phyloP scores from a whole-genome alignment of 768 basidiomycete species.

The Pleurotus djamor region DNA sequence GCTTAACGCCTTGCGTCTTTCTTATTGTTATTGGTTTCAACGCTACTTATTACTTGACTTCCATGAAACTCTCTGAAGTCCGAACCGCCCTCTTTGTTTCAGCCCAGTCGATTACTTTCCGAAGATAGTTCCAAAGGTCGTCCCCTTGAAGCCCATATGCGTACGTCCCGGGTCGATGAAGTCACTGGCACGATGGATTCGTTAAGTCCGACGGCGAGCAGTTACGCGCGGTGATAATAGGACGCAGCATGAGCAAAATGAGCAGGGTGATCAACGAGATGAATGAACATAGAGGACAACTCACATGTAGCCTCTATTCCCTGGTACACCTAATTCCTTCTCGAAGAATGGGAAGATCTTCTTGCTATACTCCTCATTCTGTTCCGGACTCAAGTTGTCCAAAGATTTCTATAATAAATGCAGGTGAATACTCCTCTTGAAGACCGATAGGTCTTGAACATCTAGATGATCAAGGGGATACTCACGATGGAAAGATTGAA shows the following conservation, averaged over 20 bases:
- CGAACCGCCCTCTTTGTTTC: not conserved
- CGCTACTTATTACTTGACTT: too few species aligned
- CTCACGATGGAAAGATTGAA: constrained; percentile 58
- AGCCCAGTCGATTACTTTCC: constrained; percentile 16
- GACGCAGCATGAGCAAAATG: not conserved
- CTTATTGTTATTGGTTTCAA: too few species aligned
- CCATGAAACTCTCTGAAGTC: too few species aligned
- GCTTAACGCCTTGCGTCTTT: too few species aligned
- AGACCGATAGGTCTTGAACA: too few species aligned
- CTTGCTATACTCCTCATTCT: constrained; percentile 54
- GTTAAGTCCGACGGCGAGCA: not conserved
- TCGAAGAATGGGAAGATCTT: constrained; percentile 53
- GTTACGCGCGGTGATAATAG: not conserved
- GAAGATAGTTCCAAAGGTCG: constrained; percentile 46
- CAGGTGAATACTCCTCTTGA: not conserved
- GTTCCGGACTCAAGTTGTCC: constrained; percentile 46
- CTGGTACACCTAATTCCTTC: constrained; percentile 46
- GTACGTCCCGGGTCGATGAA: constrained; percentile 54
- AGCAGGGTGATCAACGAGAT: not conserved
- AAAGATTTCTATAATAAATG: constrained; percentile 45
- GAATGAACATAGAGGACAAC: constrained; percentile 5
- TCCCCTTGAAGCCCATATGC: constrained; percentile 46
- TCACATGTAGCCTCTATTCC: constrained; percentile 62
- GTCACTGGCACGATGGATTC: constrained; percentile 19
- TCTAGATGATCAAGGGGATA: constrained; percentile 6